Conservation (phyloP, 2,329 filamentous ascomycete genomes). For the Pseudonectria foliicola region DNA sequence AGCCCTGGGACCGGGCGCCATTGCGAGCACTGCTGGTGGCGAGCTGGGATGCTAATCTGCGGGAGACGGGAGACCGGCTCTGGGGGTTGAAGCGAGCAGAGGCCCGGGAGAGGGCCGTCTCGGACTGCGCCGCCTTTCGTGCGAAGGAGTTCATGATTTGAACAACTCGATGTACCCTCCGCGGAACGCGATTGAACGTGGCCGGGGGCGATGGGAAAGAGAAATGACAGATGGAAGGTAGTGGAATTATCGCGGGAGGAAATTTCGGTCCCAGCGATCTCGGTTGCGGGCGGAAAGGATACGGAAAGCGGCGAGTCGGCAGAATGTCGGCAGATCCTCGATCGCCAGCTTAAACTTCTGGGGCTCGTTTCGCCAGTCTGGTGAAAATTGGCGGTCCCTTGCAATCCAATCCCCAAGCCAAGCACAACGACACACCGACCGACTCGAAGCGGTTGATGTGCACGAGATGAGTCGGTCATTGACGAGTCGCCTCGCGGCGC, state of each 20-base stretch:
- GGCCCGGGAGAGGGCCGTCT: constrained; percentile 35
- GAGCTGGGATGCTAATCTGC: constrained; percentile 37
- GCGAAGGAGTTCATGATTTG: constrained; percentile 40
- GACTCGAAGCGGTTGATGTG: constrained; percentile 13
- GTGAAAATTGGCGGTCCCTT: constrained; percentile 21
- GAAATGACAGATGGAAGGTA: constrained; percentile 19
- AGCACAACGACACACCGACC: constrained; percentile 8
- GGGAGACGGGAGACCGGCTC: constrained; percentile 41
- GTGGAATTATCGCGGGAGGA: constrained; percentile 24
- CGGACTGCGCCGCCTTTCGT: constrained; percentile 35
- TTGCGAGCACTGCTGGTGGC: constrained; percentile 21
- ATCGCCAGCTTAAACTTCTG: constrained; percentile 5
- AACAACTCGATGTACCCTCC: constrained; percentile 19
- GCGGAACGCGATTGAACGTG: constrained; percentile 20
- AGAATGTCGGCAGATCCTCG: constrained; percentile 24
- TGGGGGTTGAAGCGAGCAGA: constrained; percentile 31
- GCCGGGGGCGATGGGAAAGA: constrained; percentile 19
- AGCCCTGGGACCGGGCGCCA: constrained; percentile 20
- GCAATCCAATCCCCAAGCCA: constrained; percentile 9
- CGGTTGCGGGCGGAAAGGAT: constrained; percentile 25
- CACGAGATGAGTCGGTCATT: constrained; percentile 38
- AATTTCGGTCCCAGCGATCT: constrained; percentile 34
- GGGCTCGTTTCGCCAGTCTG: constrained; percentile 1
- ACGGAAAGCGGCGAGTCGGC: constrained; percentile 27
- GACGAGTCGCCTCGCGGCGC: constrained; percentile 36